A percentile compares a stretch with the other conserved stretches of the same genome.
These are phyloP conservation scores for Jamesozyma spencerorum DNA, from an alignment of 805 yeast species.

Conservation along the genomic window DNA sequence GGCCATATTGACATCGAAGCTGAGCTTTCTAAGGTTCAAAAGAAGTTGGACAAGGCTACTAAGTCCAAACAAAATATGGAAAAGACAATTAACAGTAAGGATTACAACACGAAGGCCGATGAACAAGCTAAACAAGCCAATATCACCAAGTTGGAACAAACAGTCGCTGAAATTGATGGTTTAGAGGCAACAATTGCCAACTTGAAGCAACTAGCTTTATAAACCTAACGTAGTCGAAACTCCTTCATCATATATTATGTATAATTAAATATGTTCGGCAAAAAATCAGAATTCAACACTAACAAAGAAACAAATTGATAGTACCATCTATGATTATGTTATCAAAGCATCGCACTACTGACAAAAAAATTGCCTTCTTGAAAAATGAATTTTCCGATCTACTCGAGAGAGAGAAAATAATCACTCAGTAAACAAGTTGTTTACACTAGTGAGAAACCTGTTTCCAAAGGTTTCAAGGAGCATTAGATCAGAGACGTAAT, in stretches of 20 bases:
- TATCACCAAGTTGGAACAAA: conserved; percentile 53
- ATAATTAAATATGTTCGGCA: neutral
- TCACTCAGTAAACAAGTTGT: neutral
- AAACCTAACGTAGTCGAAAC: neutral
- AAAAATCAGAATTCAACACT: neutral
- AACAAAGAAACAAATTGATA: too few species aligned
- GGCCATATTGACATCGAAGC: conserved; percentile 90
- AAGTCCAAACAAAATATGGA: conserved; percentile 53
- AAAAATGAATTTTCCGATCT: neutral
- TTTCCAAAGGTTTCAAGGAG: too few species aligned
- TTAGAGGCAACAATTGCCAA: conserved; percentile 76
- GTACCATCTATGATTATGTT: too few species aligned
- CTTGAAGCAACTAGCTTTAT: conserved; percentile 68
- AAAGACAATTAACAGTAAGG: conserved; percentile 61
- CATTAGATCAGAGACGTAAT: too few species aligned
- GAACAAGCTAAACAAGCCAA: conserved; percentile 74
- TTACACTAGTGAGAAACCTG: neutral
- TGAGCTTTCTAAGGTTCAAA: conserved; percentile 74
- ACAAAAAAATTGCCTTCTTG: neutral
- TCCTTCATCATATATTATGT: neutral
- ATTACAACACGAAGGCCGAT: conserved; percentile 80
- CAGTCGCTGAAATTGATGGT: conserved; percentile 82
- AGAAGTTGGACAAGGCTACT: conserved; percentile 60
- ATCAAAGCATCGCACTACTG: too few species aligned
- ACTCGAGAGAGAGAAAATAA: neutral